Conservation (phyloP, 2,329 filamentous ascomycete species). For the Phaeosphaeria sp. region DNA sequence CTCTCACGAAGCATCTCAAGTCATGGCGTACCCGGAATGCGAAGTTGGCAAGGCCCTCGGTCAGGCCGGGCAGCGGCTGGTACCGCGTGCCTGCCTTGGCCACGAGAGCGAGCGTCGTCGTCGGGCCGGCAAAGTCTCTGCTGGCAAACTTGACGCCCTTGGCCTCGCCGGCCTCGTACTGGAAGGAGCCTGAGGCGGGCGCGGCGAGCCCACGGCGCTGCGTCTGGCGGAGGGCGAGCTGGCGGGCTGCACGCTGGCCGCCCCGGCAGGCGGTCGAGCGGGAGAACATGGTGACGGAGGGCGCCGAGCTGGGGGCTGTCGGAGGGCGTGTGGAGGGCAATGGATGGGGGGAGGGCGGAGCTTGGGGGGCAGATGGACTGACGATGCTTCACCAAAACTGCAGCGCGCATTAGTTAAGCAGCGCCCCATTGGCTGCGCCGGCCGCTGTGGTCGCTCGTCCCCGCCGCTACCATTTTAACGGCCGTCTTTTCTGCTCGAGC, state of each 20-base stretch:
- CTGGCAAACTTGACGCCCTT: conserved; percentile 91
- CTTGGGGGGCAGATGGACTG: conserved; percentile 17
- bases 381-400: conserved; percentile 17
- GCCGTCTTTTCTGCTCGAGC: conserved; percentile 3
- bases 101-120: conserved; percentile 88
- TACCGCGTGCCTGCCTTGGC: conserved; percentile 94
- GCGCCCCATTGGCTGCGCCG: conserved; percentile 14
- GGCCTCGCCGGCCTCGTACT: conserved; percentile 86
- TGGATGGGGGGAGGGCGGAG: conserved; percentile 48
- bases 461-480: conserved; percentile 14
- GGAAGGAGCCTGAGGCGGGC: conserved; percentile 75
- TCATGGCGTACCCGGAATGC: conserved; percentile 83
- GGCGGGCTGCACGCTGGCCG: conserved; percentile 67
- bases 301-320: conserved; percentile 45
- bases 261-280: conserved; percentile 69
- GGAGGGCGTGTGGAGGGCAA: conserved; percentile 60
- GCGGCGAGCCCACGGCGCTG: conserved; percentile 69
- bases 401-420: conserved; percentile 12
- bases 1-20: not conserved
- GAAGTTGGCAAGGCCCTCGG: conserved; percentile 90
- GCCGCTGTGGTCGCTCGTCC: conserved; percentile 12
- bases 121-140: conserved; percentile 86
- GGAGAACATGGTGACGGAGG: conserved; percentile 66
- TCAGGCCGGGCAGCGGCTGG: conserved; percentile 86
- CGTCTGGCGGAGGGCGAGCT: conserved; percentile 62